Percentiles rank a stretch among this genome's conserved stretches.
Evolutionary conservation across 352 stramenopile species (phyloP).

Genomic region (Elongisporangium prolatum): DNA sequence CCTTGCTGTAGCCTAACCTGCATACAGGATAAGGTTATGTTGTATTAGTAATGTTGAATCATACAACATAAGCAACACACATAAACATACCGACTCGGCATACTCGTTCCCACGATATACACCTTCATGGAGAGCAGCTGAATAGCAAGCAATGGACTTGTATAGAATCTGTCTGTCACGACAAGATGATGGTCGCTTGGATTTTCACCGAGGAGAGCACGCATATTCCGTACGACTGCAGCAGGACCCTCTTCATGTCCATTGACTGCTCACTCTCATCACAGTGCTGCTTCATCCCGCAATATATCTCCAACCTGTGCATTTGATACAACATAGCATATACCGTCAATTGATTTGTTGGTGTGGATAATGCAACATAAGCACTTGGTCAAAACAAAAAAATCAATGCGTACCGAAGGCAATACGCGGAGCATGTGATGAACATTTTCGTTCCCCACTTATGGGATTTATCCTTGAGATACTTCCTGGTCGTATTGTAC

Average conservation of each 20-base stretch:
- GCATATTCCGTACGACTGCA: conserved; percentile 10
- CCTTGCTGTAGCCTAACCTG: too few relatives aligned
- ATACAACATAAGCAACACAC: too few relatives aligned
- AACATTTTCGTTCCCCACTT: conserved; percentile 14
- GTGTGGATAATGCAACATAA: neutral
- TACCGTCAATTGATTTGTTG: neutral
- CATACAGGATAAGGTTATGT: too few relatives aligned
- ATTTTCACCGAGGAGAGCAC: conserved; percentile 1
- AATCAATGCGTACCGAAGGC: conserved; percentile 6
- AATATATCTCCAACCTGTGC: neutral
- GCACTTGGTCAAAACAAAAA: neutral
- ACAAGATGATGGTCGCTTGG: conserved; percentile 5
- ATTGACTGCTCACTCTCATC: neutral
- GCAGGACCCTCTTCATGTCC: conserved; percentile 3
- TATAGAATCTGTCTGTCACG: conserved; percentile 7
- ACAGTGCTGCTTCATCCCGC: neutral
- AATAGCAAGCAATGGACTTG: too few relatives aligned
- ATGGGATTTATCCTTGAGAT: conserved; percentile 12
- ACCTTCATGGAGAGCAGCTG: too few relatives aligned
- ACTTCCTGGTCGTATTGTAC: conserved; percentile 7
- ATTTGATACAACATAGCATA: neutral
- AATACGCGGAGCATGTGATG: conserved; percentile 6
- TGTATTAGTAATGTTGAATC: too few relatives aligned
- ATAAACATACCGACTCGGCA: too few relatives aligned
- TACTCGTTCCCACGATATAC: too few relatives aligned